Evolutionary conservation across 371 early-diverging fungal genomes (phyloP), one percentile per base, ranked within the genome.

Genomic region (Rhizopus microsporus): DNA sequence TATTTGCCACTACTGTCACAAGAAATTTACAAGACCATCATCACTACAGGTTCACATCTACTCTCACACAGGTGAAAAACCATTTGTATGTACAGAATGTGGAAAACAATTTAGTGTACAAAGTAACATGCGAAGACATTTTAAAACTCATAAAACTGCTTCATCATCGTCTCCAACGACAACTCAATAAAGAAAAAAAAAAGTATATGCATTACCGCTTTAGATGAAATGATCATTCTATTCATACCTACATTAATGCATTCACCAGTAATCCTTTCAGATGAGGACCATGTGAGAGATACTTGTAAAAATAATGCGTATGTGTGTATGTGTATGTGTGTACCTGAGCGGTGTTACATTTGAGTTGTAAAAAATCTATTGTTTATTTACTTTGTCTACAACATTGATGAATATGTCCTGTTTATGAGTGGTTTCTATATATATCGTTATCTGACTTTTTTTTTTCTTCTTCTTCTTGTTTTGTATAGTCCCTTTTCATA

Each of bases 1-100:
- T 63, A 75, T 72, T 51, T 93, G 94, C 62, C 70, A 67, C 7
- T 72, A 70, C 23, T 92, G 93, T 59, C 69, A 74, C 8, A 90
- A 91, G 54, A 66, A 75, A 30, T 92, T 92, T 59, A 78, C 87
- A 32, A 82, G 93, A 40, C 93, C 93, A 3, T 86, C 86, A 7
- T 83, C 88, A 5, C 64, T 88, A 6, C 71, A 77, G 5, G 88
- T 88, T 33, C 91, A 90, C 64, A 83, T 84, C 43, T 79, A 84
- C 57, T 84, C 88, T 4, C 91, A 91, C 56, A 90, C 91, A 1
- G 90, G 90, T 7, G 90, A 90, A 56, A 84, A 85, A 51, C 91
- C 91, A 1, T 85, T 84, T 69, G 78, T 74, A 31, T 91, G 91
- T 61, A 67, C 71, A 0, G 79, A 75, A 17, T 92, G 92, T 67